Evolutionary conservation across 306 rosid species (phyloP).

Genomic region (Fagus crenata): DNA sequence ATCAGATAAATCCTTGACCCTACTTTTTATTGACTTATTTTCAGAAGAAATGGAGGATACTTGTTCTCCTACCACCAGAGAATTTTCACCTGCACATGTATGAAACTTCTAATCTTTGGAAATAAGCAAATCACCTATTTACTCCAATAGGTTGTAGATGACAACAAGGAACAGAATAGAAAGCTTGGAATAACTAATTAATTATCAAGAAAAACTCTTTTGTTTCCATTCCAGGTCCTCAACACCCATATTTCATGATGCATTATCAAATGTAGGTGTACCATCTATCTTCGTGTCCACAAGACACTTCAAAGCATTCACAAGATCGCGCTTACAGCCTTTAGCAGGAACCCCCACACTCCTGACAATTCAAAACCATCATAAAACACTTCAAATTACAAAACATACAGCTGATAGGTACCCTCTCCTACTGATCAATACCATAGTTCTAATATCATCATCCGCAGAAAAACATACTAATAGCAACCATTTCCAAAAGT

Average conservation of each 20-base stretch:
- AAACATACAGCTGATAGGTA: slow-evolving; percentile 13
- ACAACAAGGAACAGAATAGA: slow-evolving; percentile 2
- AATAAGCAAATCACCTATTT: slow-evolving; percentile 14
- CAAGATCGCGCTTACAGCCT: slow-evolving; percentile 77
- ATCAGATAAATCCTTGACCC: slow-evolving; percentile 29
- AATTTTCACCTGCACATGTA: slow-evolving; percentile 51
- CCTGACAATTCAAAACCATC: slow-evolving; percentile 58
- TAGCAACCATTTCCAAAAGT: not conserved
- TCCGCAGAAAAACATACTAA: not conserved
- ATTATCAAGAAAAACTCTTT: not conserved
- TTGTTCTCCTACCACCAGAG: slow-evolving; percentile 39
- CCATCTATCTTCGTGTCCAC: slow-evolving; percentile 56
- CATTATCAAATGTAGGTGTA: slow-evolving; percentile 17
- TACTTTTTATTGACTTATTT: slow-evolving; percentile 32
- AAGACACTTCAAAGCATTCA: slow-evolving; percentile 68
- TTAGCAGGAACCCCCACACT: slow-evolving; percentile 60
- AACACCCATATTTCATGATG: not conserved
- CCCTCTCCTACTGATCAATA: slow-evolving; percentile 7
- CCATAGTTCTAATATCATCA: not conserved
- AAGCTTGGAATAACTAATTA: not conserved
- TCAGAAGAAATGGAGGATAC: slow-evolving; percentile 36
- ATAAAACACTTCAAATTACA: not conserved
- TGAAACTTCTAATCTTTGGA: slow-evolving; percentile 26
- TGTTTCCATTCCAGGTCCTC: not conserved
- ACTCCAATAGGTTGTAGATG: not conserved